Percentiles rank a stretch among this genome's conserved stretches.
Conservation (phyloP, 192 early-diverging fungal genomes). For the Coemansia sp. region DNA sequence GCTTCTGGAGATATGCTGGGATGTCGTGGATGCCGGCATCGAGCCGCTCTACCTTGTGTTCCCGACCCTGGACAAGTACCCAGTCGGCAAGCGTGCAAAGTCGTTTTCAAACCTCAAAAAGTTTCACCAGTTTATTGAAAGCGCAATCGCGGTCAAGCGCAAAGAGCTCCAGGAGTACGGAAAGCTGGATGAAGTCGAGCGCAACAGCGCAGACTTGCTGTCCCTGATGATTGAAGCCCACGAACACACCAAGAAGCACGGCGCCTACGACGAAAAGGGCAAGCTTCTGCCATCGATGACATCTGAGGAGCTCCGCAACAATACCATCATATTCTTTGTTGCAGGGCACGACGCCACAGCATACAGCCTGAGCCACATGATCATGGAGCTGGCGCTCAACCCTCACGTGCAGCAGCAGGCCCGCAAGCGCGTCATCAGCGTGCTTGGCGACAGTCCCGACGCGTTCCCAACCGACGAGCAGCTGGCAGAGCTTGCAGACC, state of each 20-base stretch:
- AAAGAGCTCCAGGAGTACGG: slow-evolving; percentile 18
- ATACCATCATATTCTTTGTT: slow-evolving; percentile 58
- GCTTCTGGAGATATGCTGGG: slow-evolving; percentile 48
- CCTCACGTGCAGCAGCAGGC: slow-evolving; percentile 47
- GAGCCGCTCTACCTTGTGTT: slow-evolving; percentile 53
- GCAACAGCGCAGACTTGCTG: slow-evolving; percentile 50
- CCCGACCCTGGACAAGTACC: slow-evolving; percentile 52
- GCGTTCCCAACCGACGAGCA: slow-evolving; percentile 59
- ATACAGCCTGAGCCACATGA: slow-evolving; percentile 33
- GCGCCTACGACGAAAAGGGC: slow-evolving; percentile 46
- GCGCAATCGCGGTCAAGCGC: slow-evolving; percentile 35
- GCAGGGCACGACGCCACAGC: slow-evolving; percentile 60
- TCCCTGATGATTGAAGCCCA: slow-evolving; percentile 61
- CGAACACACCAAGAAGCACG: slow-evolving; percentile 42
- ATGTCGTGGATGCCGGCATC: slow-evolving; percentile 46
- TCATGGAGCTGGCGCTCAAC: slow-evolving; percentile 56
- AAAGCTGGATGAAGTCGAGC: slow-evolving; percentile 28
- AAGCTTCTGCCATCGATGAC: slow-evolving; percentile 49
- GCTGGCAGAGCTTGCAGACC: slow-evolving; percentile 46
- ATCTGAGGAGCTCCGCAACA: slow-evolving; percentile 51
- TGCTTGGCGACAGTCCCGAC: slow-evolving; percentile 50
- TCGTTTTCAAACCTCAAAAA: slow-evolving; percentile 41
- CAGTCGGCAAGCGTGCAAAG: slow-evolving; percentile 35
- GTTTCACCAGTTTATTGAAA: slow-evolving; percentile 49
- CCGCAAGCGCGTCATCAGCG: slow-evolving; percentile 41